phyloP scores from a whole-genome alignment of 371 early-diverging fungal species.

The Mortierella sp. region DNA sequence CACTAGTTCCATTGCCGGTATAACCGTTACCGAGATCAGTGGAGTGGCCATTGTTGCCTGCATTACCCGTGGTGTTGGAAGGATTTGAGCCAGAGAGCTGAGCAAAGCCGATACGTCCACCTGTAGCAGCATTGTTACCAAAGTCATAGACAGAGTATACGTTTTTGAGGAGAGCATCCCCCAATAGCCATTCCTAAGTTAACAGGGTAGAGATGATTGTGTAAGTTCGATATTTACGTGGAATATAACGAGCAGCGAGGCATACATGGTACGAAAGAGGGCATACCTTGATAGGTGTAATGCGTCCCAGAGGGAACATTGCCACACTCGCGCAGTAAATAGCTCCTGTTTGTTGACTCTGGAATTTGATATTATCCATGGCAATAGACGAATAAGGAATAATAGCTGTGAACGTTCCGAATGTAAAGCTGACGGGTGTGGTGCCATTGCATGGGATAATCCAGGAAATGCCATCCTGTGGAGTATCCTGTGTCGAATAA shows the following conservation, averaged over 20 bases:
- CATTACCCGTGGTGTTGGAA: not conserved
- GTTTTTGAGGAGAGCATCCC: constrained; percentile 36
- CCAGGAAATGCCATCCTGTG: constrained; percentile 20
- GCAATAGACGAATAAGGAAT: constrained; percentile 35
- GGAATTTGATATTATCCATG: constrained; percentile 10
- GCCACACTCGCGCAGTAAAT: constrained; percentile 32
- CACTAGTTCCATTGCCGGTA: not conserved
- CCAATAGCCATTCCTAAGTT: constrained; percentile 34
- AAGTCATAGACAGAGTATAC: constrained; percentile 48
- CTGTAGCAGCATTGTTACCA: constrained; percentile 15
- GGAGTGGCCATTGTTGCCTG: not conserved
- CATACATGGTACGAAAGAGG: not conserved
- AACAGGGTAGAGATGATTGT: not conserved
- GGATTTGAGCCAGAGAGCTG: not conserved
- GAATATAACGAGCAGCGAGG: not conserved
- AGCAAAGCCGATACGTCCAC: constrained; percentile 41
- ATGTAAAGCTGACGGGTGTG: constrained; percentile 19
- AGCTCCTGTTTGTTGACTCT: not conserved
- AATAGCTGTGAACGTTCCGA: constrained; percentile 19
- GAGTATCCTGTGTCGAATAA: not conserved
- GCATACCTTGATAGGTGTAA: not conserved
- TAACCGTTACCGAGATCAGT: not conserved
- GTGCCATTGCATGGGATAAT: constrained; percentile 36
- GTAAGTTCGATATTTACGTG: not conserved
- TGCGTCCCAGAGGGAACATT: constrained; percentile 27